Conservation (phyloP, 2,329 filamentous ascomycete genomes). For the Hypoxylon sp. region DNA sequence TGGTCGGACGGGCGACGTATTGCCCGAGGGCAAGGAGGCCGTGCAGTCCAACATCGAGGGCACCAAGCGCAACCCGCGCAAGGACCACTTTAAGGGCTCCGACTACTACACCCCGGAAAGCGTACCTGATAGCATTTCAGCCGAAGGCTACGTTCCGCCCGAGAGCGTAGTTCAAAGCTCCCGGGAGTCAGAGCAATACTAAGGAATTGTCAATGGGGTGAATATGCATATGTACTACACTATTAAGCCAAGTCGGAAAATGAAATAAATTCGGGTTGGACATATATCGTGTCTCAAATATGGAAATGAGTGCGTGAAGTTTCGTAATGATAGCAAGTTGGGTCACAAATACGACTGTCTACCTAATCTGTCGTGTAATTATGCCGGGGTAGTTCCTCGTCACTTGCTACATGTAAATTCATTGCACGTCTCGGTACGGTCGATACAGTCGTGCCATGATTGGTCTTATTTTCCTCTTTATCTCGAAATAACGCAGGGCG, state of each 20-base stretch:
- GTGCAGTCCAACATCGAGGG: slow-evolving; percentile 56
- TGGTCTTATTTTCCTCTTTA: no score
- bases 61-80: slow-evolving; percentile 53
- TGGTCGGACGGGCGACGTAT: slow-evolving; percentile 45
- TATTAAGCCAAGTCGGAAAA: not conserved
- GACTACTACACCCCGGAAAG: slow-evolving; percentile 58
- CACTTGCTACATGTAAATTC: no score
- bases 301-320: not conserved
- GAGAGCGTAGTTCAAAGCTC: slow-evolving; percentile 56
- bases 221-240: no score
- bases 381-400: no score
- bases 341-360: no score
- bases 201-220: not conserved
- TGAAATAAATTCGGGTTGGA: not conserved
- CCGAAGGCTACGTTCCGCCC: slow-evolving; percentile 58
- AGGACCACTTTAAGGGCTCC: slow-evolving; percentile 56
- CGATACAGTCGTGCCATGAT: no score
- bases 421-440: no score
- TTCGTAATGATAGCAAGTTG: not conserved
- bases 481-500: no score
- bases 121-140: slow-evolving; percentile 58
- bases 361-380: no score
- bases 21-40: slow-evolving; percentile 55
- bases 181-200: slow-evolving; percentile 46
- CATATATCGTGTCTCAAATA: not conserved